Base-by-base conservation (phyloP, 2,329 filamentous ascomycete species). In the Trichoderma sp. region DNA sequence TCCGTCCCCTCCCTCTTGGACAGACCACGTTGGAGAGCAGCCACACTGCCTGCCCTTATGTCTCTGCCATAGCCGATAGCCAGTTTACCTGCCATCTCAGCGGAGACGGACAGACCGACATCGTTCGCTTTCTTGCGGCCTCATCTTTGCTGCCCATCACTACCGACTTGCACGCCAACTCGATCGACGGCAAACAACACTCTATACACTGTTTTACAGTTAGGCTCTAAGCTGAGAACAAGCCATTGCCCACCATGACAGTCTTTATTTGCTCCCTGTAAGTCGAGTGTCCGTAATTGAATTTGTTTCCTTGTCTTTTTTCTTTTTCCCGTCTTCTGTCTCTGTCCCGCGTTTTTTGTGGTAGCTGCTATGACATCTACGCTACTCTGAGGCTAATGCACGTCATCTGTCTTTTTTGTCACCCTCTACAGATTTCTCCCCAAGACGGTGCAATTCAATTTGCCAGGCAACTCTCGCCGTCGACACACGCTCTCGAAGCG, bases 371-470 rank as follows among this genome's bases (percentile, higher is more conserved):
- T 66, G 71, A 63, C 62, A 59, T 56, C 45, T 59, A 35, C 59
- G 60, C 31, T 41, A 73, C 71, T 45, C 41, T 38, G 45, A 33
- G 62, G 71, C 71, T 74, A 74, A 74, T 66, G 71, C 63, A 62
- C 63, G 63, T 59, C 63, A 67, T 67, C 59, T 35, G 18, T 21
- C 38, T 8, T 27, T 8, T 27, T 56, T 38, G 33, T 41, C 50
- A 33, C 35, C 59, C 60, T 33, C n/a, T 63, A 78, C 82, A 98
- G 95, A 75, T 98, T 98, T 83, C 90, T 98, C 45, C 96, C 96
- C 41, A 95, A 97, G 83, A 98, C 96, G 56, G 89, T 98, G 81
- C 92, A 97, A 84, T 98, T 98, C 84, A 92, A 92, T 79, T 88
- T 94, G 75, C 90, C 91, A 12, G 88, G 88, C 53, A 88, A 87